Base-by-base conservation (phyloP, 1,284 basidiomycete species). In the Phlebopus sp. region DNA sequence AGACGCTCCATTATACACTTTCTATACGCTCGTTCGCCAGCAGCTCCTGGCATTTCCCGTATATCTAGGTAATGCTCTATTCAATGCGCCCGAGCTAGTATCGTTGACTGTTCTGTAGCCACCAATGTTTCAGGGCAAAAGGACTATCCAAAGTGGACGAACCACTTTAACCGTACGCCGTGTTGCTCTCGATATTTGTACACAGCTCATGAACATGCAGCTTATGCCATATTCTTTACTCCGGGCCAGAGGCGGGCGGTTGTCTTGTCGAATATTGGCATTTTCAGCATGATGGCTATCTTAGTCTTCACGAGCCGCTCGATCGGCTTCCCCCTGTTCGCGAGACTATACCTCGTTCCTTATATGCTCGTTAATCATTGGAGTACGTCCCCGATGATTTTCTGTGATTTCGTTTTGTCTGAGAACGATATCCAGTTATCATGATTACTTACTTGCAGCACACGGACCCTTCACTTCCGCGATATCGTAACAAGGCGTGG, bases 41-140 rank as follows among this genome's bases (percentile, higher is more conserved):
- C 91, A 94, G 68, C 71, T 90, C 10, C 74, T 88, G 17, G 90
- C 89, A 3, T 91, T 88, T 68, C 78, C 75, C 14, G 77, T 80
- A 50, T 90, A 89, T 69, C 47, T 63, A 74, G 73, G 62, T 61
- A 70, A n/a, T 65, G n/a, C 43, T 71, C 69, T 29, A 23, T 13
- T 17, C n/a, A n/a, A 27, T 21, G 32, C 3, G 7, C 13, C 4
- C n/a, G 31, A 32, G 4, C 2, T 11, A 32, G 13, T 13, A 3
- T 32, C 31, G 3, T 15, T 5, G 17, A 14, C 10, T 37, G 6
- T 6, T 30, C 56, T 58, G 3, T 55, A 77, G 76, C 83, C 10
- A 77, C 72, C 65, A 84, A 84, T 59, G 79, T 82, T 5, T 83
- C 82, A 11, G 81, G 82, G 1, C 79, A 82, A 57, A 79, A 78